phyloP scores from a whole-genome alignment of 768 basidiomycete genomes.

The Mycena venus region DNA sequence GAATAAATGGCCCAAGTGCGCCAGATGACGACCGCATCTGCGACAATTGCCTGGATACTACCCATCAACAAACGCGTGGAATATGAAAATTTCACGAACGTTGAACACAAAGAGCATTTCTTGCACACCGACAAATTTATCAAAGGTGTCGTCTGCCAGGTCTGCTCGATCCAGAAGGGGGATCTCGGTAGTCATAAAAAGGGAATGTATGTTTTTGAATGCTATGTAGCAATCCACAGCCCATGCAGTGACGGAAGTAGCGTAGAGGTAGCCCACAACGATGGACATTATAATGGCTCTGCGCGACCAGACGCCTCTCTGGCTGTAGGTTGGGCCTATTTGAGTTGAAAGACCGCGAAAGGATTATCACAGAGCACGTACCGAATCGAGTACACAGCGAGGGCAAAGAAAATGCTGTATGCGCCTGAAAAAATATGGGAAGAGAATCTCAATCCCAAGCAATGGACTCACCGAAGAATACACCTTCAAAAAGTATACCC shows the following conservation, averaged over 20 bases:
- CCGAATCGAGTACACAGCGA: constrained; percentile 13
- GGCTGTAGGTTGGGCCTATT: not conserved
- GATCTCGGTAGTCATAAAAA: constrained; percentile 2
- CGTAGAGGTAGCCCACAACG: constrained; percentile 13
- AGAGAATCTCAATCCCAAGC: not conserved
- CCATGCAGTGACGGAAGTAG: constrained; percentile 3
- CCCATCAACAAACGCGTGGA: not conserved
- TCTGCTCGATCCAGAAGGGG: constrained; percentile 13
- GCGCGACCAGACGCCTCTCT: constrained; percentile 7
- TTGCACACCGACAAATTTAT: not conserved
- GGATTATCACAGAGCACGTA: not conserved
- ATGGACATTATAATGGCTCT: not conserved
- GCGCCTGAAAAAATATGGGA: constrained; percentile 1
- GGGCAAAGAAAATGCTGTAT: constrained; percentile 7
- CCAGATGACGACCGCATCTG: constrained; percentile 17
- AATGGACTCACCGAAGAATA: constrained; percentile 5
- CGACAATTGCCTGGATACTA: constrained; percentile 5
- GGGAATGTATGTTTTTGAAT: constrained; percentile 14
- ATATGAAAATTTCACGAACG: not conserved
- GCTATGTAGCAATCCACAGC: constrained; percentile 1
- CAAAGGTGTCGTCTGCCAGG: not conserved
- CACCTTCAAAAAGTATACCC: constrained; percentile 12
- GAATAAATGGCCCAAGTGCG: constrained; percentile 16
- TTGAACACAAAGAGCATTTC: constrained; percentile 13
- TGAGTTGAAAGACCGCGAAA: not conserved